Evolutionary conservation across 2,329 filamentous ascomycete species (phyloP), one percentile per base, ranked within the genome.

Genomic region (Ascochyta koolunga): DNA sequence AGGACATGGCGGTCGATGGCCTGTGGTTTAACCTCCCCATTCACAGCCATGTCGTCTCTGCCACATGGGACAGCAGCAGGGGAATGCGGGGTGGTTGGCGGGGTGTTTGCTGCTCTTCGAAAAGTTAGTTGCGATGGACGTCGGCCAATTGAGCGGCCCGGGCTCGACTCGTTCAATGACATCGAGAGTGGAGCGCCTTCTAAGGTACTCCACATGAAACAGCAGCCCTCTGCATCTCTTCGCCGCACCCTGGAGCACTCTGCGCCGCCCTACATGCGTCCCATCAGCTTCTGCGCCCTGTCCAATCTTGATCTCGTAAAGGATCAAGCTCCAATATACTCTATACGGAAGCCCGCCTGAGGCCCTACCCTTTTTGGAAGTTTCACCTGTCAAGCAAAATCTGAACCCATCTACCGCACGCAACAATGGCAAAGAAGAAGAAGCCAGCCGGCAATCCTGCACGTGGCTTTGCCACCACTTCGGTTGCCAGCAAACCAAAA

Each of bases 391-490:
- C 37, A 33, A 36, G 48, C 48, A 47, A 44, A 46, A 13, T 58
- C 46, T 48, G 39, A 41, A 37, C 24, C 27, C 18, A 43, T 24
- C 18, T 18, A 36, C 27, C 8, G 24, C 62, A 56, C 38, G 59
- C 63, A 61, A 67, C 59, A 62, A 93, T 93, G 90, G 88, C 89
- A 77, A 96, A 96, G 79, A 96, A 97, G 80, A 96, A 91, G 82
- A 98, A 97, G 83, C 83, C 89, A 50, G 85, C 86, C 22, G 85
- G 88, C 27, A 98, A 97, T 76, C 91, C 93, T 55, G 91, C 92
- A 33, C 84, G 95, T 74, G 95, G 93, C 16, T 96, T 97, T 78
- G 91, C 93, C 61, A 99, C 95, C 5, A 96, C 91, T 11, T 98
- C 93, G 1, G 84, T 96, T 55, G 91, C 92, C 37, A 96, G 91